A percentile compares a stretch with the other conserved stretches of the same genome.
Evolutionary conservation across 306 rosid species (phyloP).

Genomic region (Lathyrus oleraceus): DNA sequence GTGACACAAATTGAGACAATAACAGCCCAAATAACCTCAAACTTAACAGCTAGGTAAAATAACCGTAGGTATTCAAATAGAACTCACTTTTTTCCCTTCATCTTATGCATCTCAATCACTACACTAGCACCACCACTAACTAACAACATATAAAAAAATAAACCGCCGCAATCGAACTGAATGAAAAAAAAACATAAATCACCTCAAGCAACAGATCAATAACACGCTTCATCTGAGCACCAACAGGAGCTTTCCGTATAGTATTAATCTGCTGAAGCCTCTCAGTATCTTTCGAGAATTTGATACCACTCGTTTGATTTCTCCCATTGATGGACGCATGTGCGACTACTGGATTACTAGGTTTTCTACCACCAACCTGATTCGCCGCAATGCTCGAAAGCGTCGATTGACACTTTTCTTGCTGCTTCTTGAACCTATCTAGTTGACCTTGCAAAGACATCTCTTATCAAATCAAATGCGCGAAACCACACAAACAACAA

Average conservation of each 20-base stretch:
- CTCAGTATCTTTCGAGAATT: slow-evolving; percentile 89
- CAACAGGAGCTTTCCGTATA: slow-evolving; percentile 75
- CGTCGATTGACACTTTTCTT: slow-evolving; percentile 66
- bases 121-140: neutral
- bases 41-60: neutral
- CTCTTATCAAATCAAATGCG: slow-evolving; percentile 19
- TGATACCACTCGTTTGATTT: slow-evolving; percentile 59
- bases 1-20: neutral
- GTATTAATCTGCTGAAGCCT: slow-evolving; percentile 85
- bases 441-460: slow-evolving; percentile 68
- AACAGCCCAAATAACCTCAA: neutral
- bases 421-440: slow-evolving; percentile 74
- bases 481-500: neutral
- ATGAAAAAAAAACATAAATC: neutral
- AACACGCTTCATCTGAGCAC: slow-evolving; percentile 95
- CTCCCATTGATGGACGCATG: slow-evolving; percentile 36
- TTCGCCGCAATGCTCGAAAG: slow-evolving; percentile 64
- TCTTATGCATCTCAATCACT: neutral
- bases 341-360: slow-evolving; percentile 34
- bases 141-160: neutral
- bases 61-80: neutral
- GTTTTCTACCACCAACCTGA: slow-evolving; percentile 41
- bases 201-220: slow-evolving; percentile 82
- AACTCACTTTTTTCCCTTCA: neutral
- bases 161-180: neutral